These are phyloP conservation scores for Neofusicoccum laricinum DNA, from an alignment of 2,329 filamentous ascomycete species.

Conservation along the genomic window DNA sequence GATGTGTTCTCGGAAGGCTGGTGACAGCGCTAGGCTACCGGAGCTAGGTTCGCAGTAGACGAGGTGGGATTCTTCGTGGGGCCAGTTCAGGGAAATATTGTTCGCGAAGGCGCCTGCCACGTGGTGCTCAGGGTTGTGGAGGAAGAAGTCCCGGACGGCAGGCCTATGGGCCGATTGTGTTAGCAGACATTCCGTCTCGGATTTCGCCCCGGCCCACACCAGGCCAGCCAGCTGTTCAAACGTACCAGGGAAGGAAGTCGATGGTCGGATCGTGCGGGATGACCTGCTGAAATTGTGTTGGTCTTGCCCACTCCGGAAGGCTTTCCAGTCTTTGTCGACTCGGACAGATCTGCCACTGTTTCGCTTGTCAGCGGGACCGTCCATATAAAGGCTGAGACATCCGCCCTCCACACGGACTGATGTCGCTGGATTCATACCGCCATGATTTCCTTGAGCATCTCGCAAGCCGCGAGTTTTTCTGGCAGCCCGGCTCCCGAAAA, in stretches of 20 bases:
- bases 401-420: background rate
- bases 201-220: background rate
- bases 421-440: background rate
- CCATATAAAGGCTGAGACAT: background rate
- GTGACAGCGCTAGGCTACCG: constrained; percentile 1
- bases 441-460: constrained; percentile 10
- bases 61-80: constrained; percentile 11
- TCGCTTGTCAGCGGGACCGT: background rate
- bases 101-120: constrained; percentile 6
- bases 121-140: constrained; percentile 14
- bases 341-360: constrained; percentile 16
- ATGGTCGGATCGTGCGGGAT: constrained; percentile 17
- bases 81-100: constrained; percentile 10
- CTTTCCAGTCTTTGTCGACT: constrained; percentile 14
- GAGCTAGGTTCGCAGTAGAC: constrained; percentile 11
- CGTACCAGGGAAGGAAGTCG: constrained; percentile 15
- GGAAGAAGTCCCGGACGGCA: constrained; percentile 13
- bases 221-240: background rate
- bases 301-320: constrained; percentile 13
- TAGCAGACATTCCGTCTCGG: background rate
- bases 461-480: constrained; percentile 11
- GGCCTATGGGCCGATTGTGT: constrained; percentile 3
- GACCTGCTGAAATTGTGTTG: constrained; percentile 14
- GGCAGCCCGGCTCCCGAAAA: background rate
- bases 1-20: constrained; percentile 26